phyloP scores from a whole-genome alignment of 1,284 basidiomycete species.

The Cryptococcus jaspeensis region DNA sequence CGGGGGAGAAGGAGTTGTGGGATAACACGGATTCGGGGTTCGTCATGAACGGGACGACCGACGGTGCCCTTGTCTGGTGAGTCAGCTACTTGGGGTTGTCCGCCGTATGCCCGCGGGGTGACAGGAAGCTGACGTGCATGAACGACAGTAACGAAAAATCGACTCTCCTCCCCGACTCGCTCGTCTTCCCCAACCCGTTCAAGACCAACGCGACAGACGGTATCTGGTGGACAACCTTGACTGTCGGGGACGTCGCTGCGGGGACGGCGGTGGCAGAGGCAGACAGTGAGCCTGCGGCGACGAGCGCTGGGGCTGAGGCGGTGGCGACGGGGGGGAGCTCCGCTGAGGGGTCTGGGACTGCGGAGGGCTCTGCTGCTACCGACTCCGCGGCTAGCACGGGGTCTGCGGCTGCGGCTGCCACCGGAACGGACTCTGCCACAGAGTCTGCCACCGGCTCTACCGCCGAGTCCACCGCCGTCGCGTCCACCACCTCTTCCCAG shows the following conservation, averaged over 20 bases:
- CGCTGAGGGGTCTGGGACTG: too few species aligned
- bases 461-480: neutral
- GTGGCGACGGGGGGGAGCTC: too few species aligned
- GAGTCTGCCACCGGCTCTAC: neutral
- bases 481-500: neutral
- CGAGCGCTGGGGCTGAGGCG: too few species aligned
- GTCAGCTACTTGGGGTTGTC: neutral
- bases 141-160: neutral
- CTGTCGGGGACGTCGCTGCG: too few species aligned
- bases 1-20: neutral
- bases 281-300: too few species aligned
- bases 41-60: conserved; percentile 9
- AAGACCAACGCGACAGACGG: neutral
- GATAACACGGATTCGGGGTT: neutral
- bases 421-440: too few species aligned
- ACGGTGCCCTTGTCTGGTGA: conserved; percentile 6
- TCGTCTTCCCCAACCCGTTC: conserved; percentile 1
- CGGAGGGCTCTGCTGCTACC: too few species aligned
- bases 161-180: neutral
- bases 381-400: too few species aligned
- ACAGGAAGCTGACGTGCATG: neutral
- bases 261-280: too few species aligned
- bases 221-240: neutral
- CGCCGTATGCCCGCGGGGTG: neutral
- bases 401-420: too few species aligned